A percentile compares a stretch with the other conserved stretches of the same genome.
Conservation (phyloP, 768 basidiomycete species). For the Mycena rebaudengoi region DNA sequence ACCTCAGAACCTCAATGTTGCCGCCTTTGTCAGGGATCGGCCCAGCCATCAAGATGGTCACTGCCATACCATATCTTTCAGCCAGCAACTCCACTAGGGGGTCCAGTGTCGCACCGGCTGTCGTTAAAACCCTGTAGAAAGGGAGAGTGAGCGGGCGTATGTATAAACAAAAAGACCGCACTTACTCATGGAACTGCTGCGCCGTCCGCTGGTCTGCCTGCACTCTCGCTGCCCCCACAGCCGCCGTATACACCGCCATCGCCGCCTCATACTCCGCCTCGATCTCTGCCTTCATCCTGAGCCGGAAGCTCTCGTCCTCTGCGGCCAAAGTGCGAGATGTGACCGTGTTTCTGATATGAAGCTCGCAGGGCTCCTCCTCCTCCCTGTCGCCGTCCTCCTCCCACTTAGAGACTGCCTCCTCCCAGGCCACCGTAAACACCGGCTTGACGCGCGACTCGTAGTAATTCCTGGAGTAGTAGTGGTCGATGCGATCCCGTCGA, state of each 20-base stretch:
- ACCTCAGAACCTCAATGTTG: neutral
- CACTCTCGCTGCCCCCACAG: neutral
- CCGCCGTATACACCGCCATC: neutral
- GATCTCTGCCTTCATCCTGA: neutral
- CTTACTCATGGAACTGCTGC: neutral
- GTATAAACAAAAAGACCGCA: no score
- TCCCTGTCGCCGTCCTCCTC: neutral
- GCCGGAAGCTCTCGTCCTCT: neutral
- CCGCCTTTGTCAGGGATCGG: neutral
- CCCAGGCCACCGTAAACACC: neutral
- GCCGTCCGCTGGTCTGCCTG: neutral
- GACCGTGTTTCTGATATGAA: neutral
- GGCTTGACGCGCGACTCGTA: neutral
- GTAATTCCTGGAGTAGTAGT: neutral
- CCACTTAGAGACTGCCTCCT: neutral
- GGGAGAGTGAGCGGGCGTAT: no score
- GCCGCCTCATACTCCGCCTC: neutral
- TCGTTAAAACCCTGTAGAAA: neutral
- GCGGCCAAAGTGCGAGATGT: neutral
- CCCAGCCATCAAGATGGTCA: neutral
- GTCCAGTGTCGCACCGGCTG: neutral
- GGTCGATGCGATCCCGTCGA: neutral
- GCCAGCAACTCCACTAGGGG: neutral
- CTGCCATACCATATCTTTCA: neutral
- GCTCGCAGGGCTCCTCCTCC: neutral